A percentile compares a stretch with the other conserved stretches of the same genome.
Conservation (phyloP, 345 rosid genomes). For the Brassica juncea region DNA sequence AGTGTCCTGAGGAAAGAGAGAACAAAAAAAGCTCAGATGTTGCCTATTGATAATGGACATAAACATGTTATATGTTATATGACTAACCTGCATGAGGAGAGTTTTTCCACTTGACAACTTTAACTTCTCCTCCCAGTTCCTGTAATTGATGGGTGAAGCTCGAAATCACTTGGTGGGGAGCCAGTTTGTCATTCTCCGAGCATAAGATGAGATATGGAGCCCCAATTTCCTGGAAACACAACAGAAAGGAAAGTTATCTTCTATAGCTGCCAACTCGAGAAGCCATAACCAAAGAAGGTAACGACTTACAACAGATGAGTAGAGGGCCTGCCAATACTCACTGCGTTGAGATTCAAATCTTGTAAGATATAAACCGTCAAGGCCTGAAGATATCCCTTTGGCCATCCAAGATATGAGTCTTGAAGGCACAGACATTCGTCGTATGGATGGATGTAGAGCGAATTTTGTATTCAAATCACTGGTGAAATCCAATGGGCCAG, state of each 20-base stretch:
- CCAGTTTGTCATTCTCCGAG: constrained; percentile 78
- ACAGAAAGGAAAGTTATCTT: constrained; percentile 11
- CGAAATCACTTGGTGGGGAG: constrained; percentile 57
- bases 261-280: background rate
- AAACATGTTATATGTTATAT: constrained; percentile 6
- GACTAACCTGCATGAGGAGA: constrained; percentile 80
- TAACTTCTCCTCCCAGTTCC: constrained; percentile 79
- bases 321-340: constrained; percentile 84
- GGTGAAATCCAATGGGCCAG: constrained; percentile 83
- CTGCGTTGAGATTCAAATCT: constrained; percentile 80
- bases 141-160: constrained; percentile 58
- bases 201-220: constrained; percentile 86
- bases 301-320: constrained; percentile 75
- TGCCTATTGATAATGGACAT: constrained; percentile 4
- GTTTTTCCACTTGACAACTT: constrained; percentile 70
- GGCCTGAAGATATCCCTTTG: constrained; percentile 72
- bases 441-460: constrained; percentile 65
- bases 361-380: constrained; percentile 82
- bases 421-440: constrained; percentile 67
- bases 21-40: background rate
- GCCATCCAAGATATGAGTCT: constrained; percentile 76
- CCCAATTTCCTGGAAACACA: constrained; percentile 57
- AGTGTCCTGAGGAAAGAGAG: constrained; percentile 59
- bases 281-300: background rate
- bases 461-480: constrained; percentile 75